Evolutionary conservation across 345 rosid species (phyloP), one percentile per base, ranked within the genome.

Genomic region (Syzygium oleosum): DNA sequence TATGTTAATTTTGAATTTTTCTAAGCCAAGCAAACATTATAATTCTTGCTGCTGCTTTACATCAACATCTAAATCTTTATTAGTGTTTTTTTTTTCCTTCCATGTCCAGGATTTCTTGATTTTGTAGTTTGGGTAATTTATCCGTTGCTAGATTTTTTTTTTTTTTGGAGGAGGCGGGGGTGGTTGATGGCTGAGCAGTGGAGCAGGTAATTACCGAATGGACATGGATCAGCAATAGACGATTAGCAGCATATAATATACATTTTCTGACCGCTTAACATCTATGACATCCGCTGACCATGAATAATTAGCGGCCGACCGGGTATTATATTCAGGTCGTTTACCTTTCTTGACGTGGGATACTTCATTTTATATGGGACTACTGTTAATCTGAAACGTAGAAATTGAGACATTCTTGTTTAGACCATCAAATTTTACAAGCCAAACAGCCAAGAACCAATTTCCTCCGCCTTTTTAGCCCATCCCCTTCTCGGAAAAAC

Each of bases 231-330:
- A 58, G 14, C 29, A 4, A 58, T 58, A 23, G 25, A 25, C 3
- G 4, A 58, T 5, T 58, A 23, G 2, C 63, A 23, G 10, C 23
- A 0, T 23, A 23, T 58, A 4, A 10, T 10, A 58, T 2, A 25
- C 51, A 25, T 11, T 11, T 0, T n/a, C 25, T 25, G 63, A 58
- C 63, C 6, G 29, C 11, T 0, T 12, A 58, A 25, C 63, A 58
- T 58, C 63, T 1, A 10, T 58, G 11, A 25, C 25, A 58, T 58
- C 63, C 15, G 29, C 11, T 25, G 15, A 58, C 63, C 29, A 4
- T 25, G 7, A 58, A 25, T 58, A 58, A 58, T 58, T 58, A 58
- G 63, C 63, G 11, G 25, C 63, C 63, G 9, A 4, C 63, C 29
- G 6, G 63, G 63, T 58, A 58, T 11, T 11, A 25, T 58, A 25